Conservation (phyloP, 2,329 filamentous ascomycete genomes). For the Thelonectria discophora region DNA sequence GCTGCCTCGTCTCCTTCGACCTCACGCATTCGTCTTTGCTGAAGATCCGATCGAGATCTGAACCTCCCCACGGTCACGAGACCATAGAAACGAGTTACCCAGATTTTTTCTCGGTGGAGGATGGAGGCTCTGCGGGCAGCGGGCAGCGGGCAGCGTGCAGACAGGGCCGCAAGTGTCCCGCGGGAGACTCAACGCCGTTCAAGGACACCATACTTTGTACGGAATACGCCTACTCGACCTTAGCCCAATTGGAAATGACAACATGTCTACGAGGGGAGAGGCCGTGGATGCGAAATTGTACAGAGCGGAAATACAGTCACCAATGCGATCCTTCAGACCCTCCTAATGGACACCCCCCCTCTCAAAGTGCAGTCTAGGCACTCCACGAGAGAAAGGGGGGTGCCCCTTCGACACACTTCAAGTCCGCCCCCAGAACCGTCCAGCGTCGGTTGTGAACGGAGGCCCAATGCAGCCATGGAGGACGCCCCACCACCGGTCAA, state of each 20-base stretch:
- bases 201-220: not conserved
- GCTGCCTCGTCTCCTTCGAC: constrained; percentile 14
- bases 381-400: constrained; percentile 11
- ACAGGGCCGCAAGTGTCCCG: not conserved
- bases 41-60: constrained; percentile 36
- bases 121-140: constrained; percentile 17
- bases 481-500: constrained; percentile 31
- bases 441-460: constrained; percentile 35
- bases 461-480: constrained; percentile 25
- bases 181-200: not conserved
- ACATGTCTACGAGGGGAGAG: not conserved
- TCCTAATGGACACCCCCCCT: not conserved
- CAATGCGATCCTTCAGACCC: constrained; percentile 11
- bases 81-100: constrained; percentile 12
- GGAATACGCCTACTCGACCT: not conserved
- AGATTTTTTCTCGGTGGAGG: constrained; percentile 1
- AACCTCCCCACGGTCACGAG: constrained; percentile 37
- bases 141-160: constrained; percentile 5
- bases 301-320: not conserved
- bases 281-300: constrained; percentile 7
- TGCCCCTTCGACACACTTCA: constrained; percentile 12
- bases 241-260: not conserved
- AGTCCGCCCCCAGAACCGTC: constrained; percentile 23
- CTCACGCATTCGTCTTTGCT: constrained; percentile 5
- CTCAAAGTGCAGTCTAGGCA: not conserved